Base-by-base conservation (phyloP, 768 basidiomycete species). In the Suillus paluster region DNA sequence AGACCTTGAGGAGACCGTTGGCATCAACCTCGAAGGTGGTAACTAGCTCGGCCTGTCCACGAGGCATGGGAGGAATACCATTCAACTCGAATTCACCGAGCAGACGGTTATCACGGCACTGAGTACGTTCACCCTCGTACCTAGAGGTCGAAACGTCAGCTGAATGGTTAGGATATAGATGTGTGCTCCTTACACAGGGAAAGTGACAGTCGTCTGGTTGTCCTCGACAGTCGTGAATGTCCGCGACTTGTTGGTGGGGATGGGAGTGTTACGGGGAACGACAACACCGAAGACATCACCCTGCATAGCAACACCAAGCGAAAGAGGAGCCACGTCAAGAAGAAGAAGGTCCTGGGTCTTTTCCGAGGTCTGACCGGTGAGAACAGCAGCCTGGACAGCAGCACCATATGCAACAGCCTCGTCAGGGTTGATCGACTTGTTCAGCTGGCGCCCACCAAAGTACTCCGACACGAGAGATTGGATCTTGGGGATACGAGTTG, bases 391-490 rank as follows among this genome's bases (percentile, higher is more conserved):
- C 81, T 99, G 97, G 73, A 99, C 97, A 70, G 97, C 97, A 70
- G 97, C 97, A 83, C 97, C 97, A 80, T 99, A 98, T 54, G 97
- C 97, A 71, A 99, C 97, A 71, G 97, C 97, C 83, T 99, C 97
- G 74, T 99, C 97, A 66, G 97, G 97, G 87, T 99, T 99, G 83
- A 99, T 99, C 63, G 95, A 97, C 86, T 99, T 99, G 90, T 99
- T 99, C 75, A 98, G 81, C 77, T 96, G 93, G 71, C 97, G 95
- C 64, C 95, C 95, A 78, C 93, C 93, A 77, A 99, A 99, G 86
- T 90, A 97, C 77, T 99, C 97, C 62, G 96, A 98, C 58, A 99
- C 97, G 63, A 99, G 90, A 33, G 95, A 86, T 80, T 98, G 96
- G 69, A 99, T 93, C 84, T 98, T 98, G 67, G 97, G 97, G 75